Percentiles rank a stretch among this genome's conserved stretches.
These are phyloP conservation scores for Serendipita sp. DNA, from an alignment of 768 basidiomycete genomes.

Conservation along the genomic window DNA sequence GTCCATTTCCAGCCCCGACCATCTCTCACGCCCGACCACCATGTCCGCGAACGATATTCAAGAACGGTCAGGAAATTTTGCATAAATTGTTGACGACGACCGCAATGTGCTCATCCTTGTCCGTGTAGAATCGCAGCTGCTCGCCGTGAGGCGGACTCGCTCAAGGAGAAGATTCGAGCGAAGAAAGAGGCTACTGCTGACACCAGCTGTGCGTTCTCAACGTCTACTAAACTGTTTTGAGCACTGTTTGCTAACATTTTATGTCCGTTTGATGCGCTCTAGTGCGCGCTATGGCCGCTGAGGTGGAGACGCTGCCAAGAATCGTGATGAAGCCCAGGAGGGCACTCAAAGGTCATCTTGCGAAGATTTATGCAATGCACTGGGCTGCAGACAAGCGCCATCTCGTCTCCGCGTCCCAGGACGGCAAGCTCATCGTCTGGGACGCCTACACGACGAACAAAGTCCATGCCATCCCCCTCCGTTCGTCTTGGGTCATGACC, in stretches of 20 bases:
- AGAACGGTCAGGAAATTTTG: conserved; percentile 1
- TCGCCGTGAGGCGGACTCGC: conserved; percentile 84
- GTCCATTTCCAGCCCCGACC: background rate
- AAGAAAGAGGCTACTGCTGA: conserved; percentile 96
- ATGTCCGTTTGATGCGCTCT: conserved; percentile 11
- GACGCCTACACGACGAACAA: conserved; percentile 99
- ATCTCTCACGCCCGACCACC: background rate
- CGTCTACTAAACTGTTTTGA: background rate
- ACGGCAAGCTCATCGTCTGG: conserved; percentile 99
- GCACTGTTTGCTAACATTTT: background rate
- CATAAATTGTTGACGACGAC: background rate
- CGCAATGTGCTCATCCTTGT: background rate
- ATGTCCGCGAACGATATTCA: conserved; percentile 6
- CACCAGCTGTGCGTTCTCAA: conserved; percentile 64
- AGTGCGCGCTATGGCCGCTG: conserved; percentile 98
- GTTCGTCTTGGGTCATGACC: conserved; percentile 99
- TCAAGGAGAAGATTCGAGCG: conserved; percentile 97
- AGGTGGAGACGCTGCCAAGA: conserved; percentile 88
- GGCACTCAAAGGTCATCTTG: conserved; percentile 89
- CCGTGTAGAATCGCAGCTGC: conserved; percentile 68
- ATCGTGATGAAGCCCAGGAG: conserved; percentile 94
- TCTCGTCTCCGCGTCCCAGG: conserved; percentile 98
- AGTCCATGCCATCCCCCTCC: conserved; percentile 95
- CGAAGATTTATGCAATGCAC: conserved; percentile 99
- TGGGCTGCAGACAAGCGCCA: conserved; percentile 96